Evolutionary conservation across 768 basidiomycete species (phyloP), one percentile per base, ranked within the genome.

Genomic region (Amanita polypyramis): DNA sequence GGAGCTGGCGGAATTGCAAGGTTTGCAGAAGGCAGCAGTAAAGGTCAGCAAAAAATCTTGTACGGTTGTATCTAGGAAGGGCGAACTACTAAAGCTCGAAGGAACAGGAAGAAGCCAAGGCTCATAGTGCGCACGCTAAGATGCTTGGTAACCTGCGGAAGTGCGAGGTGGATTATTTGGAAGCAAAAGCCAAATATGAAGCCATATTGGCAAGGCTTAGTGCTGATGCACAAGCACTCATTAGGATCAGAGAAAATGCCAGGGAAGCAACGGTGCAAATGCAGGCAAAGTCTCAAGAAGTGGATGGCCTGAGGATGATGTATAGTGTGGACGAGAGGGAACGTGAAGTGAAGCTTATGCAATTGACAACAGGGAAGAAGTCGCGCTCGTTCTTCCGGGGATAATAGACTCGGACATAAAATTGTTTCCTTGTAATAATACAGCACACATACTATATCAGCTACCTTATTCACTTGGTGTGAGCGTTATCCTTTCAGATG

Each of bases 251-350:
- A 37, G 68, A 72, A 20, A 76, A 74, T 5, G 79, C 81, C 2
- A 68, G 60, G 45, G 73, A 80, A 44, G 71, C 76, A 19, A 85
- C 82, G 1, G 70, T 76, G 43, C 74, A 73, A 54, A 65, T 89
- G 45, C 73, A 79, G 43, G 79, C 80, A 47, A 89, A 88, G 69
- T 73, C 74, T n/a, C 71, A 75, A 46, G 84, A 89, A 56, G 73
- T 91, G 1, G 84, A 89, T 54, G 71, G 72, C 52, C 60, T 89
- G 44, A 67, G 85, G 25, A 66, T 69, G 15, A 71, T 79, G 55
- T 80, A 82, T 58, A 76, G 75, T 30, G 79, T 78, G 6, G 86
- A 89, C 54, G 86, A 88, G 67, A 71, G 76, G 47, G 82, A 84
- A 60, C 68, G 82, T 38, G 73, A 72, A 48, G 70, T 69, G 4